Evolutionary conservation across 2,329 filamentous ascomycete species (phyloP).

Genomic region (Nigrospora oryzae): DNA sequence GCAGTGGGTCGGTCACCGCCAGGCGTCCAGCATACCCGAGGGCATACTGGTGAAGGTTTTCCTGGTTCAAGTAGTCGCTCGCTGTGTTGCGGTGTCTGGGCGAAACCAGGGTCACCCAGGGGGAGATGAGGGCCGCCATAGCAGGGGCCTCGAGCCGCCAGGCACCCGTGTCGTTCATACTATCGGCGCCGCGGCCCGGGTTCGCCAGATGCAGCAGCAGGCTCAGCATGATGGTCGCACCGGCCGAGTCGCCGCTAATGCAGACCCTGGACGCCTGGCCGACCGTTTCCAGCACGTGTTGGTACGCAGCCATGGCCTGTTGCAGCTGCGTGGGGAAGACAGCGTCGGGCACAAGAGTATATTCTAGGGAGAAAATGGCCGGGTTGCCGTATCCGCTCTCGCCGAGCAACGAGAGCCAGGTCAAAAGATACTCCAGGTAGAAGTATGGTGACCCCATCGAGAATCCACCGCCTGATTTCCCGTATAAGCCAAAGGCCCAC

Average conservation of each 20-base stretch:
- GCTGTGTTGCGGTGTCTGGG: slow-evolving; percentile 56
- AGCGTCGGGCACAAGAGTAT: slow-evolving; percentile 68
- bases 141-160: slow-evolving; percentile 25
- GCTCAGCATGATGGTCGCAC: slow-evolving; percentile 64
- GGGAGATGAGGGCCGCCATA: slow-evolving; percentile 67
- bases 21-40: slow-evolving; percentile 55
- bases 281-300: slow-evolving; percentile 54
- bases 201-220: slow-evolving; percentile 59
- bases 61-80: slow-evolving; percentile 67
- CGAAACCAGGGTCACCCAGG: slow-evolving; percentile 70
- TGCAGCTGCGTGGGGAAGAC: slow-evolving; percentile 66
- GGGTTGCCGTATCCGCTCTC: slow-evolving; percentile 63
- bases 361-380: slow-evolving; percentile 71
- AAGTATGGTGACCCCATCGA: slow-evolving; percentile 76
- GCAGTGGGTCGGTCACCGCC: slow-evolving; percentile 39
- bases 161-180: slow-evolving; percentile 23
- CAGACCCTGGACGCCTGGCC: slow-evolving; percentile 54
- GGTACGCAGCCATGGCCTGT: slow-evolving; percentile 62
- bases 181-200: slow-evolving; percentile 20
- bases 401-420: slow-evolving; percentile 59
- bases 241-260: slow-evolving; percentile 73
- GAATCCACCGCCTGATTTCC: slow-evolving; percentile 61
- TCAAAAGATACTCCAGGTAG: slow-evolving; percentile 75
- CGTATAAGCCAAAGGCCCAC: too few species aligned
- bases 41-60: slow-evolving; percentile 61